phyloP scores from a whole-genome alignment of 2,329 filamentous ascomycete genomes.

The Aspergillus sp. region DNA sequence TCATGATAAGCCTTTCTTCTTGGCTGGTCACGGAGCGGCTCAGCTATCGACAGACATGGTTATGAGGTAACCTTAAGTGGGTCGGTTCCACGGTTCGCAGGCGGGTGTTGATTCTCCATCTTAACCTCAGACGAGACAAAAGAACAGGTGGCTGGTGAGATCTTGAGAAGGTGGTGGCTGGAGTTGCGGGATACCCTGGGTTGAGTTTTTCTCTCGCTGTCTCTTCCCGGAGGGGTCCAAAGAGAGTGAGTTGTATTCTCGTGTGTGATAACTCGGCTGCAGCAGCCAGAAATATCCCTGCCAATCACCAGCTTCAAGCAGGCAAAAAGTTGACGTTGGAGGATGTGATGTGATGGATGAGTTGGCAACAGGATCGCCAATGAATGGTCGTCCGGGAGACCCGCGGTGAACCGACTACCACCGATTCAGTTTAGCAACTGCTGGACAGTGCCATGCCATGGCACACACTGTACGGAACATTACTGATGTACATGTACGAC shows the following conservation, averaged over 20 bases:
- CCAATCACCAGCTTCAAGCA: conserved; percentile 11
- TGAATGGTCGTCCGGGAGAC: conserved; percentile 21
- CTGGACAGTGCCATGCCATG: not conserved
- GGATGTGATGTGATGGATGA: conserved; percentile 19
- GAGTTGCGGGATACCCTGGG: not conserved
- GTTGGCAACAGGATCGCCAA: conserved; percentile 22
- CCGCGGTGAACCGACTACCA: conserved; percentile 2
- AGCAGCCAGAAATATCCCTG: conserved; percentile 13
- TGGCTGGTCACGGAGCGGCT: no score
- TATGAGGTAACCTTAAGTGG: not conserved
- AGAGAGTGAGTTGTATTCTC: not conserved
- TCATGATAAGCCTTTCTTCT: no score
- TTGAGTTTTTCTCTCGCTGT: not conserved
- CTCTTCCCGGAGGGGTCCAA: not conserved
- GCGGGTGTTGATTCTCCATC: not conserved
- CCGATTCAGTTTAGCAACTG: conserved; percentile 1
- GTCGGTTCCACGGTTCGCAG: conserved; percentile 1
- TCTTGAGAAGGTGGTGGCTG: not conserved
- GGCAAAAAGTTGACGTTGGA: conserved; percentile 1
- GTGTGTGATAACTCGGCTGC: conserved; percentile 5
- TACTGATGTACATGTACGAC: not conserved
- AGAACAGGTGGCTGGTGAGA: not conserved
- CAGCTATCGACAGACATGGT: not conserved
- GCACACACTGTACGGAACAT: not conserved
- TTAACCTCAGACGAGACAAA: not conserved